Conservation (phyloP, 2,329 filamentous ascomycete species). For the Colletotrichum sp. region DNA sequence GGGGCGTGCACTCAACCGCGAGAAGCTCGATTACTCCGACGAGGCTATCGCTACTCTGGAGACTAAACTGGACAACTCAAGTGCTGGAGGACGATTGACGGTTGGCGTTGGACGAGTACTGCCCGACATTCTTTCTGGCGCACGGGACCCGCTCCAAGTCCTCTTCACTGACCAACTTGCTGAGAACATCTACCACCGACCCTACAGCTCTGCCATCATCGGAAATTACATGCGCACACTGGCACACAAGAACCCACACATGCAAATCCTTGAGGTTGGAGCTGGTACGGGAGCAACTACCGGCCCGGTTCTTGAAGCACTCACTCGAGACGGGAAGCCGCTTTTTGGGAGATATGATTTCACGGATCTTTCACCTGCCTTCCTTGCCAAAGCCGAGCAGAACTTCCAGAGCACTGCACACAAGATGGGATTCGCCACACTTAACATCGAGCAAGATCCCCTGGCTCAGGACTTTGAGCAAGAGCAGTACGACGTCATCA, state of each 20-base stretch:
- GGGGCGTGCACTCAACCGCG: background rate
- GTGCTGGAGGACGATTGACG: background rate
- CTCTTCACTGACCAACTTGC: background rate
- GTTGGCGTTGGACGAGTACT: background rate
- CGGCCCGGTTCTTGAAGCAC: background rate
- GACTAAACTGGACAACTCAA: background rate
- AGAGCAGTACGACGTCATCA: constrained; percentile 29
- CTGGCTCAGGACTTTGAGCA: constrained; percentile 29
- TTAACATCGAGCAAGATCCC: constrained; percentile 36
- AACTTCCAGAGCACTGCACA: background rate
- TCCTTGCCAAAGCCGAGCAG: background rate
- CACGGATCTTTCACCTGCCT: background rate
- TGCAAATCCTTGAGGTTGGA: background rate
- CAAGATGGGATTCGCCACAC: constrained; percentile 21
- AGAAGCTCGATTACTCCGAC: background rate
- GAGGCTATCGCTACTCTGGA: background rate
- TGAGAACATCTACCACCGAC: background rate
- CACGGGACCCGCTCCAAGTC: background rate
- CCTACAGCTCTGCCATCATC: background rate
- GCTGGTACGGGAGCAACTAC: background rate
- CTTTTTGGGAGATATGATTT: background rate
- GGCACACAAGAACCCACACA: background rate
- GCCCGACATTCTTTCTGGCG: background rate
- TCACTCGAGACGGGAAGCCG: background rate
- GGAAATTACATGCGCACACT: background rate